These are phyloP conservation scores for Primulina eburnea DNA, from an alignment of 257 asterid species.

Conservation along the genomic window DNA sequence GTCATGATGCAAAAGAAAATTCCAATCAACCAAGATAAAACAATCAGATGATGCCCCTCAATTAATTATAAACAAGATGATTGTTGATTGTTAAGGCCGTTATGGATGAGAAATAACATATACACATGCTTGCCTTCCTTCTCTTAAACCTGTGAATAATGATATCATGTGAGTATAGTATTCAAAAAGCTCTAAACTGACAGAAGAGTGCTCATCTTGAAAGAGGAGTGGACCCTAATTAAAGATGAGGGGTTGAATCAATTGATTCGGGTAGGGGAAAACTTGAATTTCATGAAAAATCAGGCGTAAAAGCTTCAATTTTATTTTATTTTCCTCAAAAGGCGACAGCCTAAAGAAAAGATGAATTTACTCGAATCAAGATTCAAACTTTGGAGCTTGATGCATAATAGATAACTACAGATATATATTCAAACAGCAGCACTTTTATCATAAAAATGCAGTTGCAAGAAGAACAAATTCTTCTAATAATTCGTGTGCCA, in stretches of 20 bases:
- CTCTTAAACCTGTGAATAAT: neutral
- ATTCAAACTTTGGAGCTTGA: neutral
- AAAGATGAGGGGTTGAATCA: neutral
- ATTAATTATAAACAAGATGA: constrained; percentile 5
- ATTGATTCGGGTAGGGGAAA: neutral
- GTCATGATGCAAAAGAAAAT: constrained; percentile 1
- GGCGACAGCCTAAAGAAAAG: neutral
- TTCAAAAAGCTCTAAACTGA: neutral
- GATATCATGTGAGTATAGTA: neutral
- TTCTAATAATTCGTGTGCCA: neutral
- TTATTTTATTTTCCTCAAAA: neutral
- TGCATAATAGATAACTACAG: neutral
- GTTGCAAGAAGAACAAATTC: neutral
- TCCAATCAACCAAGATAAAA: neutral
- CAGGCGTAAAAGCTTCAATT: no score
- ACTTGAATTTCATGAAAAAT: no score
- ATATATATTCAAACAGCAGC: neutral
- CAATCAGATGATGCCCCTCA: neutral
- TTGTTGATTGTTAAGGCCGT: neutral
- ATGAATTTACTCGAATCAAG: neutral
- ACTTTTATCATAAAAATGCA: neutral
- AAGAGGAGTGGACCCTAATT: neutral
- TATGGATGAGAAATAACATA: no score
- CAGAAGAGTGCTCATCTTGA: neutral
- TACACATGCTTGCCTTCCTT: neutral